phyloP scores from a whole-genome alignment of 371 early-diverging fungal genomes.

The Lichtheimia hyalospora region DNA sequence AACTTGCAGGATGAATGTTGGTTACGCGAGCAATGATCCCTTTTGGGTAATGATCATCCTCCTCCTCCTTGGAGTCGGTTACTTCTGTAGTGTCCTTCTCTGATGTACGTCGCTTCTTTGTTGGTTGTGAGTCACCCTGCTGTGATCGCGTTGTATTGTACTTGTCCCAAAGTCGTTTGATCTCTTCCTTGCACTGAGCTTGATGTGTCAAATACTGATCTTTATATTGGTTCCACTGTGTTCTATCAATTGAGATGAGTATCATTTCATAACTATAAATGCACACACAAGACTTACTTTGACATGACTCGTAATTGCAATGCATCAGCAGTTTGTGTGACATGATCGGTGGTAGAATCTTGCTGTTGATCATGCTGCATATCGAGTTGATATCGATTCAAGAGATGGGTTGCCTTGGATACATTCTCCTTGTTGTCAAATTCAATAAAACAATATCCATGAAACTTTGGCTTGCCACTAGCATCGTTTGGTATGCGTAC shows the following conservation, averaged over 20 bases:
- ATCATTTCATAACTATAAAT: no score
- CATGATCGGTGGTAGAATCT: neutral
- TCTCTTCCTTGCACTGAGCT: neutral
- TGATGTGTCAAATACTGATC: conserved; percentile 30
- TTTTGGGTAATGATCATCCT: conserved; percentile 10
- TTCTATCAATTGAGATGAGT: conserved; percentile 7
- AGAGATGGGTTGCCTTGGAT: conserved; percentile 22
- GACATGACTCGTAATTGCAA: conserved; percentile 36
- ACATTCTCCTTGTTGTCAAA: conserved; percentile 31
- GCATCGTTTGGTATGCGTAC: conserved; percentile 31
- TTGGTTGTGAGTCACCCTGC: neutral
- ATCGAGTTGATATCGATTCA: conserved; percentile 15
- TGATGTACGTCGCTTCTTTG: conserved; percentile 1
- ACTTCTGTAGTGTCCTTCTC: neutral
- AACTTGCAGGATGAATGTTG: conserved; percentile 24
- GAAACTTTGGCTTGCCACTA: conserved; percentile 10
- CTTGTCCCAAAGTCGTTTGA: conserved; percentile 8
- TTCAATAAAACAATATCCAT: conserved; percentile 46
- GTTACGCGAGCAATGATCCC: conserved; percentile 30
- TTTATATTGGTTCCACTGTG: conserved; percentile 23
- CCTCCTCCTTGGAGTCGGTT: neutral
- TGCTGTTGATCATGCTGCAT: neutral
- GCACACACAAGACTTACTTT: conserved; percentile 33
- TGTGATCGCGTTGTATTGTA: neutral
- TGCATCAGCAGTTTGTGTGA: conserved; percentile 4